Base-by-base conservation (phyloP, 1,284 basidiomycete species). In the Cutaneotrichosporon sp. region DNA sequence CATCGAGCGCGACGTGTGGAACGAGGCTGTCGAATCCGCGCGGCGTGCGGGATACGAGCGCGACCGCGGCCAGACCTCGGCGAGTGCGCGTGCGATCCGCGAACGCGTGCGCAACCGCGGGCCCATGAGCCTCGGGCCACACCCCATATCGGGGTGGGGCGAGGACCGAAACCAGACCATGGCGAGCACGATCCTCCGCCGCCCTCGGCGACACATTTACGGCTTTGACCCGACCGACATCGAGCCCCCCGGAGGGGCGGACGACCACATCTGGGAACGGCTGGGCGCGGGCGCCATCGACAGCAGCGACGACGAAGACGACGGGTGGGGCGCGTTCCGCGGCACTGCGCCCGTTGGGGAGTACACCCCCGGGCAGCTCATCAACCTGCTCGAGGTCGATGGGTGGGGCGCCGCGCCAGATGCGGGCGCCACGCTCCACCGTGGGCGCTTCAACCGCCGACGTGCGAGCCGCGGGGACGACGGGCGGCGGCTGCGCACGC, bases 281-380 rank as follows among this genome's bases (percentile, higher is more conserved):
- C 79, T 92, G 58, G 90, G 91, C 16, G 90, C 91, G 67, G n/a
- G n/a, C n/a, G n/a, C n/a, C n/a, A 42, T 87, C 13, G 90, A 92
- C 88, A 91, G 91, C 70, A 86, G 63, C 53, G 59, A 57, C 14
- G 65, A 63, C 29, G 56, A 63, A 7, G 67, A 62, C 18, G 20
- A 62, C 29, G n/a, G 43, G 20, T 63, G 64, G 64, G 64, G 64
- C 20, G 50, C 59, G 42, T 60, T 46, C 25, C 52, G 61, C 3
- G 52, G 18, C 3, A 25, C 34, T 1, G 47, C 31, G 14, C 56
- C 56, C 9, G 34, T 57, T n/a, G 34, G 46, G 4, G 51, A 53
- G 33, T 25, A 16, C 10, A 20, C 34, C 20, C 33, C 33, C 25
- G 20, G 33, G 7, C 51, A 53, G 31, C 33, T n/a, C 6, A 34